A percentile compares a stretch with the other conserved stretches of the same genome.
phyloP scores from a whole-genome alignment of 2,329 filamentous ascomycete genomes.

The Botryotinia globosa region DNA sequence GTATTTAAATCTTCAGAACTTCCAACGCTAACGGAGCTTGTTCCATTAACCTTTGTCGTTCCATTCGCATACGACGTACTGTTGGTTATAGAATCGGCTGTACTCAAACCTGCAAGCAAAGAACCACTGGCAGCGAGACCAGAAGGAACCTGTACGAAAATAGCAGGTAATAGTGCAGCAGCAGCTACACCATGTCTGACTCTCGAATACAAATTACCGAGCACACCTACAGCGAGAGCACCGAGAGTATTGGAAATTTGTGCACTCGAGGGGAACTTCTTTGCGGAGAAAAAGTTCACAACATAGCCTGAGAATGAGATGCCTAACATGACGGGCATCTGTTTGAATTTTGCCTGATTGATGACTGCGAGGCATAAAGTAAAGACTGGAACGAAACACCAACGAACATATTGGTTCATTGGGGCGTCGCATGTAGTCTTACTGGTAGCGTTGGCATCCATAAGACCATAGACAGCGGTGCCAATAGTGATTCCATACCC shows the following conservation, averaged over 20 bases:
- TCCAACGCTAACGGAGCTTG: constrained; percentile 30
- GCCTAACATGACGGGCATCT: constrained; percentile 72
- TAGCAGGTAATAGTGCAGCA: constrained; percentile 80
- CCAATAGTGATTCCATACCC: constrained; percentile 58
- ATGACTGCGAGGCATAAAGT: constrained; percentile 70
- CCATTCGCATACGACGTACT: constrained; percentile 34
- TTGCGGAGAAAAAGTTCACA: constrained; percentile 69
- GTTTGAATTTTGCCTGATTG: constrained; percentile 79
- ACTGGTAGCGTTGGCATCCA: constrained; percentile 48
- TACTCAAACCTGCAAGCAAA: constrained; percentile 55
- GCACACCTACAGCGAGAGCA: constrained; percentile 70
- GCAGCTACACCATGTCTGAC: constrained; percentile 65
- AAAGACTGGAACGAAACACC: constrained; percentile 72
- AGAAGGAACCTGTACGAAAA: constrained; percentile 69
- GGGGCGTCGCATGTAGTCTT: constrained; percentile 46
- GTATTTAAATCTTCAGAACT: constrained; percentile 36
- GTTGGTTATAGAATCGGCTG: constrained; percentile 53
- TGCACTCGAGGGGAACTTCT: constrained; percentile 64
- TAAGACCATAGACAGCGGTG: constrained; percentile 52
- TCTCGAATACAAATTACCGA: constrained; percentile 74
- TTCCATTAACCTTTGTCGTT: constrained; percentile 33
- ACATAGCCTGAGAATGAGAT: constrained; percentile 73
- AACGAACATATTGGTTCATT: constrained; percentile 54
- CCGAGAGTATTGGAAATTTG: constrained; percentile 76
- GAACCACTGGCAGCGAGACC: constrained; percentile 60